A percentile compares a stretch with the other conserved stretches of the same genome.
Conservation (phyloP, 352 stramenopile species). For the Globisporangium canariense region DNA sequence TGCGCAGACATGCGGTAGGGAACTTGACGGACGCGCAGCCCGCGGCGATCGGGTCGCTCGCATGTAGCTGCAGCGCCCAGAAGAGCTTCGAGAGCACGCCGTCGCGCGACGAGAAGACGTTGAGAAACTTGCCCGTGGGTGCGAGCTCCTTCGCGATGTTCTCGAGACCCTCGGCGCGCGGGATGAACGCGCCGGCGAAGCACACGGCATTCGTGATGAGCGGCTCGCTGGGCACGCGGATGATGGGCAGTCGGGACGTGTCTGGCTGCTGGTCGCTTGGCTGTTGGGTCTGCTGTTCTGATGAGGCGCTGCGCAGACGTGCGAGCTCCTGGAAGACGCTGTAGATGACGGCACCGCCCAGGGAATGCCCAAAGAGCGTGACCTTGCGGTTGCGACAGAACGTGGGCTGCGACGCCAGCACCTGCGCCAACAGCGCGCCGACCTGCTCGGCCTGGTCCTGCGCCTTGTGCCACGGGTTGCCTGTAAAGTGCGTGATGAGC, state of each 20-base stretch:
- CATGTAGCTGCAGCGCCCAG: conserved; percentile 59
- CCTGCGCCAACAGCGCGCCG: conserved; percentile 61
- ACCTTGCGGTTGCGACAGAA: conserved; percentile 52
- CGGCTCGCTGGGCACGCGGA: conserved; percentile 11
- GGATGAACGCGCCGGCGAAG: conserved; percentile 71
- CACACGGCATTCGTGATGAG: conserved; percentile 54
- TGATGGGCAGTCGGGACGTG: neutral
- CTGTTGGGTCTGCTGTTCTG: neutral
- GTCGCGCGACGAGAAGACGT: conserved; percentile 77
- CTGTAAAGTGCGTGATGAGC: conserved; percentile 71
- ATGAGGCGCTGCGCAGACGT: conserved; percentile 26
- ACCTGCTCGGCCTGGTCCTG: conserved; percentile 80
- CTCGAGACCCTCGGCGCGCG: conserved; percentile 29
- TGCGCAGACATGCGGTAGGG: conserved; percentile 9
- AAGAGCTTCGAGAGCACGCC: conserved; percentile 75
- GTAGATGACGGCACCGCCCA: conserved; percentile 74
- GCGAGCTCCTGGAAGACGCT: conserved; percentile 68
- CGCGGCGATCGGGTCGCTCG: conserved; percentile 31
- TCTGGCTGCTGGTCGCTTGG: neutral
- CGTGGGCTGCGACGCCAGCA: conserved; percentile 50
- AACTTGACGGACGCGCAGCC: conserved; percentile 38
- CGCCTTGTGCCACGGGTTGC: conserved; percentile 82
- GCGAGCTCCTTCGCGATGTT: conserved; percentile 37
- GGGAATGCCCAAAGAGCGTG: conserved; percentile 74
- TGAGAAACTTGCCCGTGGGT: conserved; percentile 53